phyloP scores from a whole-genome alignment of 176 grass and related monocot species.

The Aegilops sharonensis region DNA sequence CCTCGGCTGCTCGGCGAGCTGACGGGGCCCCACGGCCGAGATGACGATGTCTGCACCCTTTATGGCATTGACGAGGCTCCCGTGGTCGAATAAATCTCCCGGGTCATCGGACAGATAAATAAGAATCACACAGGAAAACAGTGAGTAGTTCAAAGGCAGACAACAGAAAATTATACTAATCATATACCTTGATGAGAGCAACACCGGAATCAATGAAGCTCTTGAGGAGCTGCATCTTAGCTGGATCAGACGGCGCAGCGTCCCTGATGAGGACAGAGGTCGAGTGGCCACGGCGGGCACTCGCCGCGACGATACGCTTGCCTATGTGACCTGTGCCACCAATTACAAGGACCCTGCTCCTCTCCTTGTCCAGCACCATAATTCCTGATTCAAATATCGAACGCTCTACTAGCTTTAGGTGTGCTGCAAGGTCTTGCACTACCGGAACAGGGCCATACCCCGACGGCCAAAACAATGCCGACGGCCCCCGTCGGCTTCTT shows the following conservation, averaged over 20 bases:
- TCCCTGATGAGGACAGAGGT: conserved; percentile 47
- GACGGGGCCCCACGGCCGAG: conserved; percentile 24
- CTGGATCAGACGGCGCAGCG: conserved; percentile 13
- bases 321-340: conserved; percentile 36
- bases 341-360: conserved; percentile 53
- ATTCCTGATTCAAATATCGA: neutral
- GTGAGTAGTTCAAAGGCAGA: neutral
- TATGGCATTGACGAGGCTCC: conserved; percentile 16
- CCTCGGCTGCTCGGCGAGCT: conserved; percentile 30
- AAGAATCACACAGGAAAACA: neutral
- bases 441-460: too few species aligned
- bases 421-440: neutral
- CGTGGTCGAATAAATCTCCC: neutral
- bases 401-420: neutral
- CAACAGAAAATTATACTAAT: neutral
- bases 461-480: too few species aligned
- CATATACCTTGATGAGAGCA: neutral
- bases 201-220: conserved; percentile 44
- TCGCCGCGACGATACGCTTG: conserved; percentile 36
- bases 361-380: neutral
- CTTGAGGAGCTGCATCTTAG: conserved; percentile 38
- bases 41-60: conserved; percentile 1
- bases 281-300: conserved; percentile 39
- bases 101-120: neutral
- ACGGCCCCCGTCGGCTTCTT: too few species aligned